A percentile compares a stretch with the other conserved stretches of the same genome.
Evolutionary conservation across 1,139 yeast genomes (phyloP).

Genomic region (Debaryomycetaceae sp.): DNA sequence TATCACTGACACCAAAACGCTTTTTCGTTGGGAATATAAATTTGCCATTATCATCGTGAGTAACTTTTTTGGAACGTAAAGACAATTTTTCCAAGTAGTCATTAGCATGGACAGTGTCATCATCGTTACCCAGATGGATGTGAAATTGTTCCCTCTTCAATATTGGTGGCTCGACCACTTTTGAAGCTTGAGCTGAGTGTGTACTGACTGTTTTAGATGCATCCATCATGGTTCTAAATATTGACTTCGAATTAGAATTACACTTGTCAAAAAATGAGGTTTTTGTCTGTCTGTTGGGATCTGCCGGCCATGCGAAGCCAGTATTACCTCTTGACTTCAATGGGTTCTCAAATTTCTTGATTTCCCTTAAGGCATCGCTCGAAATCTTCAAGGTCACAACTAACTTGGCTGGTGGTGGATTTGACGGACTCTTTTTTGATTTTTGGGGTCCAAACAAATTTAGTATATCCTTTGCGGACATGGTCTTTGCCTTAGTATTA

Average conservation of each 20-base stretch:
- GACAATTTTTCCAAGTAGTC: not conserved
- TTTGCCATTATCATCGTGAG: not conserved
- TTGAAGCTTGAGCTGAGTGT: conserved; percentile 21
- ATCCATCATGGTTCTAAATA: conserved; percentile 27
- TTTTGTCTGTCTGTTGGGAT: not conserved
- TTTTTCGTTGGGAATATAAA: no score
- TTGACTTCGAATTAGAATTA: not conserved
- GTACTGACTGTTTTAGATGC: conserved; percentile 17
- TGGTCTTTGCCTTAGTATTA: conserved; percentile 16
- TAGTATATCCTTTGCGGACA: conserved; percentile 23
- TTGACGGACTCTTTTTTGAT: not conserved
- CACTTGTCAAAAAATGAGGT: not conserved
- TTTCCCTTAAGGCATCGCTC: conserved; percentile 21
- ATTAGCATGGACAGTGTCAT: not conserved
- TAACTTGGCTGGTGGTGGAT: conserved; percentile 2
- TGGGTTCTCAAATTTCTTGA: conserved; percentile 29
- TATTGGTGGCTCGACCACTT: conserved; percentile 19
- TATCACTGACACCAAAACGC: not conserved
- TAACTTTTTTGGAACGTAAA: not conserved
- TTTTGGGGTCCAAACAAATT: conserved; percentile 7
- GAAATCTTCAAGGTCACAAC: conserved; percentile 27
- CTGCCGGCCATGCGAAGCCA: not conserved
- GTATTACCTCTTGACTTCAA: conserved; percentile 26
- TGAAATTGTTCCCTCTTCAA: conserved; percentile 18
- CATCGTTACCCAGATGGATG: conserved; percentile 12